phyloP scores from a whole-genome alignment of 129 eudicot genomes.

The Escallonia rubra region DNA sequence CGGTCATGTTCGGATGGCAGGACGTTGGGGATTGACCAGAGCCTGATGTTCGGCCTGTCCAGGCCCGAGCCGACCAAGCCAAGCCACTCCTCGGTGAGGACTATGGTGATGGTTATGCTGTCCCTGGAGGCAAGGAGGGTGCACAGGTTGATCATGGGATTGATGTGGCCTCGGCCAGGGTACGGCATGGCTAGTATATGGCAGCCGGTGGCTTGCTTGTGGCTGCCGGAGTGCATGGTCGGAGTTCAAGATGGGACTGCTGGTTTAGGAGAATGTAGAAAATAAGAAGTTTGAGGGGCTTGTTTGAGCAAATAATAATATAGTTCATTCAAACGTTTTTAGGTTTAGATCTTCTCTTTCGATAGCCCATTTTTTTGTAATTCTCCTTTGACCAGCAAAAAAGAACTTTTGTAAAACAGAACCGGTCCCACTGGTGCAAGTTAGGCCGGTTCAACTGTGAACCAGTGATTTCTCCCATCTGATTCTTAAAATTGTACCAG shows the following conservation, averaged over 20 bases:
- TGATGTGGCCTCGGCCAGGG: conserved; percentile 17
- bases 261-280: too few relatives aligned
- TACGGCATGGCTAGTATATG: conserved; percentile 12
- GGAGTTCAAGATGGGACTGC: background rate
- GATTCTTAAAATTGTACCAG: too few relatives aligned
- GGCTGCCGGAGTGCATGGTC: background rate
- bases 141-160: conserved; percentile 14
- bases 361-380: too few relatives aligned
- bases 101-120: background rate
- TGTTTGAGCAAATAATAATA: too few relatives aligned
- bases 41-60: background rate
- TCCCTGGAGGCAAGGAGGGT: background rate
- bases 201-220: background rate
- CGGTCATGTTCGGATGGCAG: background rate
- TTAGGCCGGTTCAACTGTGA: too few relatives aligned
- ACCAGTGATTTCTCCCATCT: too few relatives aligned
- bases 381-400: too few relatives aligned
- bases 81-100: conserved; percentile 3
- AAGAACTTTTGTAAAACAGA: too few relatives aligned
- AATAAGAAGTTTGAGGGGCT: too few relatives aligned
- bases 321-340: too few relatives aligned
- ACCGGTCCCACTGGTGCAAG: too few relatives aligned
- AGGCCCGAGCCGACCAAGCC: background rate
- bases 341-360: too few relatives aligned
- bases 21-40: background rate